Evolutionary conservation across 768 basidiomycete species (phyloP).

Genomic region (Termitomyces sp.): DNA sequence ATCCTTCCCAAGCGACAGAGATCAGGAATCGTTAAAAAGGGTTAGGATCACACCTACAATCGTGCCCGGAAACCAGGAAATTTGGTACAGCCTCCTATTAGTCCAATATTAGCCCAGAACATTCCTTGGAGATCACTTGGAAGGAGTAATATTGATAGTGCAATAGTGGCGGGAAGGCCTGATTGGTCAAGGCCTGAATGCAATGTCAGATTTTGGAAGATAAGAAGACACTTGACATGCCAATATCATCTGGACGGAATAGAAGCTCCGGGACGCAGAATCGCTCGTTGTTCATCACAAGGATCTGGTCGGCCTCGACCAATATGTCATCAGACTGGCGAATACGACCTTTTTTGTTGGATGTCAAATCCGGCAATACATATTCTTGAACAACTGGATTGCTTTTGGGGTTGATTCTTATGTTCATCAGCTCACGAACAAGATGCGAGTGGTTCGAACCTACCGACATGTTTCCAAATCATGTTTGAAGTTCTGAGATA

Average conservation of each 20-base stretch:
- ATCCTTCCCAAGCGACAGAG: conserved; percentile 41
- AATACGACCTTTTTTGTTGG: conserved; percentile 57
- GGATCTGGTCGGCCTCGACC: conserved; percentile 59
- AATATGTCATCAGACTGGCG: conserved; percentile 51
- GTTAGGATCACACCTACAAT: conserved; percentile 53
- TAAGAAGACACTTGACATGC: conserved; percentile 37
- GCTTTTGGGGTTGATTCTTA: conserved; percentile 48
- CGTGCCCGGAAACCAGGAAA: conserved; percentile 72
- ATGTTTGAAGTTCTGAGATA: conserved; percentile 63
- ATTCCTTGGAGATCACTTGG: conserved; percentile 83
- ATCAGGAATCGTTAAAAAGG: conserved; percentile 3
- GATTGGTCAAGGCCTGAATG: conserved; percentile 69
- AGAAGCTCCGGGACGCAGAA: conserved; percentile 92
- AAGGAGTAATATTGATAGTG: conserved; percentile 69
- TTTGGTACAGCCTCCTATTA: conserved; percentile 81
- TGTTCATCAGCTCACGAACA: conserved; percentile 16
- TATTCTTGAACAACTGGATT: conserved; percentile 86
- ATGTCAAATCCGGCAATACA: conserved; percentile 83
- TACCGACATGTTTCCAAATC: conserved; percentile 83
- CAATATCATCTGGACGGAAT: conserved; percentile 88
- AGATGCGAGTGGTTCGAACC: conserved; percentile 23
- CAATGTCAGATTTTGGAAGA: conserved; percentile 21
- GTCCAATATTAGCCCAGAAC: conserved; percentile 93
- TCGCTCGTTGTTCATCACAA: conserved; percentile 88
- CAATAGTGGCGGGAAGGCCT: conserved; percentile 75